A percentile compares a stretch with the other conserved stretches of the same genome.
These are phyloP conservation scores for Fragaria ananassa DNA, from an alignment of 306 rosid genomes.

Conservation along the genomic window DNA sequence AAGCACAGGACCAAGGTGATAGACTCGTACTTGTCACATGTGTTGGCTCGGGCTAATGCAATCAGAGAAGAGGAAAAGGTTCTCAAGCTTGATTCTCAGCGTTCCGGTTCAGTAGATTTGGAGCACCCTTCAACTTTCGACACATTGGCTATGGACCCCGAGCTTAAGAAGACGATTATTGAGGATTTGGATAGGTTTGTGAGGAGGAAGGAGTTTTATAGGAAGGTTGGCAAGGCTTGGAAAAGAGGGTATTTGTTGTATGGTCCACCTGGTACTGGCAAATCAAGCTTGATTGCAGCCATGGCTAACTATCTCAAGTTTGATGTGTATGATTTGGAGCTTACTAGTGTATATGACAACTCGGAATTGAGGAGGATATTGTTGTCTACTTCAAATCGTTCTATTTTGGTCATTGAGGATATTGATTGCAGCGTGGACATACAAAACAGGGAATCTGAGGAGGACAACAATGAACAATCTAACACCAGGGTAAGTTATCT, in stretches of 20 bases:
- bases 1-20: constrained; percentile 11
- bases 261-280: constrained; percentile 45
- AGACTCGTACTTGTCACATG: constrained; percentile 29
- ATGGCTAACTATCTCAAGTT: constrained; percentile 48
- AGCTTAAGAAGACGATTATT: constrained; percentile 20
- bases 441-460: neutral
- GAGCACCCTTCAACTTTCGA: constrained; percentile 44
- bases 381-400: constrained; percentile 33
- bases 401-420: constrained; percentile 47
- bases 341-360: constrained; percentile 22
- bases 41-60: constrained; percentile 20
- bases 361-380: constrained; percentile 24
- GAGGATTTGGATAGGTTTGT: constrained; percentile 38
- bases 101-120: constrained; percentile 27
- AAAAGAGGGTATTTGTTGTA: constrained; percentile 41
- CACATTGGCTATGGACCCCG: constrained; percentile 35
- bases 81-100: constrained; percentile 15
- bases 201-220: constrained; percentile 33
- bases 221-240: constrained; percentile 45
- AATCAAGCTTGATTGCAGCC: constrained; percentile 44
- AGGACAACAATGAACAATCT: neutral
- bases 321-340: constrained; percentile 37
- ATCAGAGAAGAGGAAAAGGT: constrained; percentile 20
- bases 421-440: constrained; percentile 28
- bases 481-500: constrained; percentile 10